Evolutionary conservation across 306 rosid species (phyloP).

Genomic region (Ceratonia siliqua): DNA sequence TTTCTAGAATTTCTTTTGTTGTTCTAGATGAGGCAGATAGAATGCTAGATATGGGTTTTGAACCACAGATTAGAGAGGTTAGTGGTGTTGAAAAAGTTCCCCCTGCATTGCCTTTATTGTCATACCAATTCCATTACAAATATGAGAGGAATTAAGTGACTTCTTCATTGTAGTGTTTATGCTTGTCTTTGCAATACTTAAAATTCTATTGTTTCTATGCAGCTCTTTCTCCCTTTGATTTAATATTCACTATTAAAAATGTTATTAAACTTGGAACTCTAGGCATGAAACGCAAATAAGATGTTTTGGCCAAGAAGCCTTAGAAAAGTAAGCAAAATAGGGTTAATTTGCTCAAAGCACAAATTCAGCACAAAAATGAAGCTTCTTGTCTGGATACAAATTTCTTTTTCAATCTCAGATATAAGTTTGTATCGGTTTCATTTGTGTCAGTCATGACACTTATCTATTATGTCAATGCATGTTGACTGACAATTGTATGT

Average conservation of each 20-base stretch:
- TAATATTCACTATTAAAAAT: background rate
- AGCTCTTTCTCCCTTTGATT: background rate
- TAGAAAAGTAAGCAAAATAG: conserved; percentile 4
- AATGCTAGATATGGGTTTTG: conserved; percentile 97
- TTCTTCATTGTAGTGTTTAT: conserved; percentile 15
- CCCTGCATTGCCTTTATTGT: background rate
- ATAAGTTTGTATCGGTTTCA: conserved; percentile 23
- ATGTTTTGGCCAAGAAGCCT: conserved; percentile 16
- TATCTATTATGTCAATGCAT: background rate
- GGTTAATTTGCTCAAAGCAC: background rate
- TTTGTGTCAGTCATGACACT: conserved; percentile 20
- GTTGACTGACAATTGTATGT: background rate
- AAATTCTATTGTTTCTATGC: conserved; percentile 25
- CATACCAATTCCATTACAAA: background rate
- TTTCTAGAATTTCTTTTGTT: conserved; percentile 77
- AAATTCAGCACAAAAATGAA: background rate
- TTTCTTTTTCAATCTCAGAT: background rate
- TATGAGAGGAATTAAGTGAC: background rate
- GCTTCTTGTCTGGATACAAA: background rate
- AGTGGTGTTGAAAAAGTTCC: conserved; percentile 18
- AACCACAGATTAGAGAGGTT: conserved; percentile 87
- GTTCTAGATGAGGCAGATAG: conserved; percentile 93
- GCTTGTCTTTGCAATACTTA: conserved; percentile 25
- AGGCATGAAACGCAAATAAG: conserved; percentile 1
- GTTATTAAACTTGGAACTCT: background rate